Conservation (phyloP, 345 rosid species). For the Eucalyptus caleyi region DNA sequence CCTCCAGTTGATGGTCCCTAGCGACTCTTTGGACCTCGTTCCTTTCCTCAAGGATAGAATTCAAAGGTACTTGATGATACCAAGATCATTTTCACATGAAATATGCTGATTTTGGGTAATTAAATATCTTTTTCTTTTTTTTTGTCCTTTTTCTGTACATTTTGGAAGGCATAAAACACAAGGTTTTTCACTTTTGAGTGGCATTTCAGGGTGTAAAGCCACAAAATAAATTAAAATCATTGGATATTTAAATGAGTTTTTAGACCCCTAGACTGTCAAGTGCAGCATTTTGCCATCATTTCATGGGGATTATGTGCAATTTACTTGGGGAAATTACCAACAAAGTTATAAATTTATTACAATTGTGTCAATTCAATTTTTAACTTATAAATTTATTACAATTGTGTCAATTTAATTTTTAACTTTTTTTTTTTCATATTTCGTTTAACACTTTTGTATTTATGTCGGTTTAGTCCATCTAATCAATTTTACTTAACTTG, state of each 20-base stretch:
- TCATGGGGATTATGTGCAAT: background rate
- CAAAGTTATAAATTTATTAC: no score
- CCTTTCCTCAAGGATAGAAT: conserved; percentile 11
- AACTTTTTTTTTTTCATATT: no score
- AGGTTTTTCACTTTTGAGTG: background rate
- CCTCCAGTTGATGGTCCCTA: conserved; percentile 4
- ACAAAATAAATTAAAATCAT: background rate
- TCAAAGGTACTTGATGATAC: background rate
- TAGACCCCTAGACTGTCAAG: background rate
- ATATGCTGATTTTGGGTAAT: background rate
- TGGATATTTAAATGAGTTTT: background rate
- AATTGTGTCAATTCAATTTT: no score
- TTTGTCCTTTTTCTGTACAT: background rate
- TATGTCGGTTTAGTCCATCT: no score
- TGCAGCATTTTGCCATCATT: background rate
- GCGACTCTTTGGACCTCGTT: conserved; percentile 9
- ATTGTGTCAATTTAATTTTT: no score
- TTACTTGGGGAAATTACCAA: no score
- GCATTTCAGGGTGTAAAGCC: background rate
- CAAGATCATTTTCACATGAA: background rate
- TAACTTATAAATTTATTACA: no score
- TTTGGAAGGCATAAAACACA: background rate
- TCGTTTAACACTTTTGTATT: no score
- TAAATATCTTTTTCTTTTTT: background rate
- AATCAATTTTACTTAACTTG: no score